A percentile compares a stretch with the other conserved stretches of the same genome.
These are phyloP conservation scores for Leptographium procerum DNA, from an alignment of 2,329 filamentous ascomycete species.

Conservation along the genomic window DNA sequence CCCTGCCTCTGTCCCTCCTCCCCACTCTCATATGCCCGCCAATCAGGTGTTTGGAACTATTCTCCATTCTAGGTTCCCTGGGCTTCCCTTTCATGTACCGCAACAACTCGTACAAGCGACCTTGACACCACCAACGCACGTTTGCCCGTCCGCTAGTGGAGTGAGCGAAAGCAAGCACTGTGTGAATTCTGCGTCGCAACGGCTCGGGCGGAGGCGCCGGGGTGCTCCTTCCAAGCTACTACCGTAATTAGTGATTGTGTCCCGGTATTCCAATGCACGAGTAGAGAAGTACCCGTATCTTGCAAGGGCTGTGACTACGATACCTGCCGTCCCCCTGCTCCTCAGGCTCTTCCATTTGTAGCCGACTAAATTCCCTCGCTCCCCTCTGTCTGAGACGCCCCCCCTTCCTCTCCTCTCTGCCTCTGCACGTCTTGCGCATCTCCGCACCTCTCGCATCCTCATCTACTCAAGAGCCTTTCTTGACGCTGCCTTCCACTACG, in stretches of 20 bases:
- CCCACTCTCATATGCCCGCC: not conserved
- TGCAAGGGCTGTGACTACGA: not conserved
- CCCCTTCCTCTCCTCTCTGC: not conserved
- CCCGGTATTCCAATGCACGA: no score
- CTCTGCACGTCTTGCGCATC: not conserved
- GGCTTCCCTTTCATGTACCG: slow-evolving; percentile 1
- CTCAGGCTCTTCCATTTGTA: not conserved
- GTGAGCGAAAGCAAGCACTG: slow-evolving; percentile 1
- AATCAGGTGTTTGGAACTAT: not conserved
- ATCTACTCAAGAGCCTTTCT: not conserved
- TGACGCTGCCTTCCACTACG: not conserved
- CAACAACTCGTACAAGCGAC: slow-evolving; percentile 1
- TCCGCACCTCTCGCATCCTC: not conserved
- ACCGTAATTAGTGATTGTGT: no score
- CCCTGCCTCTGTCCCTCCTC: not conserved
- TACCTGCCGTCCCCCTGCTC: not conserved
- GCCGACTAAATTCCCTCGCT: slow-evolving; percentile 1
- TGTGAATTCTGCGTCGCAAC: not conserved
- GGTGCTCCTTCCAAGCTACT: not conserved
- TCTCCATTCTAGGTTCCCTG: not conserved
- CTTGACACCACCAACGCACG: not conserved
- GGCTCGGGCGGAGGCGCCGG: slow-evolving; percentile 8
- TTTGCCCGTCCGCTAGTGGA: not conserved
- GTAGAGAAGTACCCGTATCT: not conserved
- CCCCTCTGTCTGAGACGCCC: not conserved